Percentiles rank a stretch among this genome's conserved stretches.
Evolutionary conservation across 148 eudicot species (phyloP).

Genomic region (Camellia lanceoleosa): DNA sequence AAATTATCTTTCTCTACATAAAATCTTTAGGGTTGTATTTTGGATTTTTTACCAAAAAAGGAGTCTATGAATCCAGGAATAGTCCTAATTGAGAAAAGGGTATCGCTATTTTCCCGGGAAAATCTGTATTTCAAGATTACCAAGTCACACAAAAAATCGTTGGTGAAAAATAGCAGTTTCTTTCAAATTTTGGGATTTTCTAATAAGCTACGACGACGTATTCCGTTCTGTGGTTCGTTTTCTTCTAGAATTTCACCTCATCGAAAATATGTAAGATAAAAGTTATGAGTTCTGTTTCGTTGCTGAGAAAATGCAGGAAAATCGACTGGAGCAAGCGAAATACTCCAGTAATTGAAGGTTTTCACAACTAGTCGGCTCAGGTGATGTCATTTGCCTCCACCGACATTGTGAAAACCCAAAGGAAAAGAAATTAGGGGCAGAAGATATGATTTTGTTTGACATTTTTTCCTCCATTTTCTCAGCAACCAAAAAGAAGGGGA

Average conservation of each 20-base stretch:
- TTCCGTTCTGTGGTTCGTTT: neutral
- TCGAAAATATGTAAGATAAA: neutral
- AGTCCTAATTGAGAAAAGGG: neutral
- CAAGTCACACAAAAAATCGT: neutral
- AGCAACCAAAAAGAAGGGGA: neutral
- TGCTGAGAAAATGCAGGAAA: constrained; percentile 11
- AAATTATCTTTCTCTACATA: neutral
- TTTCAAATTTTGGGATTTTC: neutral
- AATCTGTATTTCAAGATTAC: neutral
- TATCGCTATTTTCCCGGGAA: neutral
- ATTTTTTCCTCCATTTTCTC: constrained; percentile 6
- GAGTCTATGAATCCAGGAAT: neutral
- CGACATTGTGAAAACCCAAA: neutral
- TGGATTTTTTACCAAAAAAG: neutral
- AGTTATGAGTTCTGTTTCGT: neutral
- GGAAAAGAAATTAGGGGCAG: neutral
- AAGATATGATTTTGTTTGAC: neutral
- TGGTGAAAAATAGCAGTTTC: constrained; percentile 6
- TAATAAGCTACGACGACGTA: neutral
- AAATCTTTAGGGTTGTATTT: neutral
- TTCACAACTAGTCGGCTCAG: neutral
- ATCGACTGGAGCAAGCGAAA: neutral
- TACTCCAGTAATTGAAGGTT: neutral
- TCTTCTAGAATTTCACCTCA: neutral
- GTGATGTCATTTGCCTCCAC: neutral